Evolutionary conservation across 73 alveolate genomes (phyloP).

Genomic region (Durusdinium trenchii): DNA sequence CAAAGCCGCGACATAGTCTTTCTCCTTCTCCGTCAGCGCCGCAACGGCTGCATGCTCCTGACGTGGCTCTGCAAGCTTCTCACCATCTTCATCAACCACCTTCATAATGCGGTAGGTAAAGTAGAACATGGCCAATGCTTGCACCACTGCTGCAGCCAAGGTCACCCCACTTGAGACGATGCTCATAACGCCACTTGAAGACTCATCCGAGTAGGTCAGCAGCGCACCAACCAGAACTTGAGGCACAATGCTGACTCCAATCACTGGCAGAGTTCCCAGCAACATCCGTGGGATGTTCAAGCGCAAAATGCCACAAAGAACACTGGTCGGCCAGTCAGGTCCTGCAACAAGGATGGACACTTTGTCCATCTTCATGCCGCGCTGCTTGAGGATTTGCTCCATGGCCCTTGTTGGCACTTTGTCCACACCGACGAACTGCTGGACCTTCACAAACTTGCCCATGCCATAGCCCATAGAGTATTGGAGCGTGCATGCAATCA

Average conservation of each 20-base stretch:
- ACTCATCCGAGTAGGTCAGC: constrained; percentile 14
- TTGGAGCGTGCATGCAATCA: constrained; percentile 76
- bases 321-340: constrained; percentile 95
- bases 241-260: constrained; percentile 68
- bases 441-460: constrained; percentile 75
- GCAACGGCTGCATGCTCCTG: constrained; percentile 73
- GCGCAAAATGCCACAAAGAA: constrained; percentile 78
- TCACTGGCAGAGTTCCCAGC: constrained; percentile 67
- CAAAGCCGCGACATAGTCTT: background rate
- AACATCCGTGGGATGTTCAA: constrained; percentile 76
- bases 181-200: constrained; percentile 71
- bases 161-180: constrained; percentile 63
- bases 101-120: constrained; percentile 77
- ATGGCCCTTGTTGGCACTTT: constrained; percentile 67
- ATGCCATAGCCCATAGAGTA: constrained; percentile 67
- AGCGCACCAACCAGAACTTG: constrained; percentile 77
- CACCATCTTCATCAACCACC: constrained; percentile 68
- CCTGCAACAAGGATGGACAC: constrained; percentile 89
- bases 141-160: constrained; percentile 76
- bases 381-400: constrained; percentile 78
- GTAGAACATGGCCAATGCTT: constrained; percentile 83
- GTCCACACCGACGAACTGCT: constrained; percentile 87
- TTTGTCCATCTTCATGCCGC: constrained; percentile 65
- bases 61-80: constrained; percentile 17
- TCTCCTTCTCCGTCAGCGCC: constrained; percentile 53